Evolutionary conservation across 1,284 basidiomycete genomes (phyloP), one percentile per base, ranked within the genome.

Genomic region (Moesziomyces sp.): DNA sequence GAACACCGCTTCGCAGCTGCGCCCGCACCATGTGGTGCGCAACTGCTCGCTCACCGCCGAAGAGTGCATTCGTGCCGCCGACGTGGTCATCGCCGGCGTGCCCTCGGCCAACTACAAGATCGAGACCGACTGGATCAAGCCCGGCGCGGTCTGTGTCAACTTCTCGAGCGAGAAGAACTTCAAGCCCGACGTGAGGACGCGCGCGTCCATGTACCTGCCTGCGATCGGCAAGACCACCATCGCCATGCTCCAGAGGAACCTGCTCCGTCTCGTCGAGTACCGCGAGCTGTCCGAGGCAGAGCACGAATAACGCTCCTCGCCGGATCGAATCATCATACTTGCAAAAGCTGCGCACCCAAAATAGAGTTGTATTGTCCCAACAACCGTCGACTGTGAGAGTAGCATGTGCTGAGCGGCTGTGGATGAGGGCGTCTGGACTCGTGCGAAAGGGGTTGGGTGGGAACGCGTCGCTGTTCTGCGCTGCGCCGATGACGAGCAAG

Each of bases 131-230:
- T 90, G 89, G 88, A 87, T 99, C 77, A 96, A 96, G 86, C 92
- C 94, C 76, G 96, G 95, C 3, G 95, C 94, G 74, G 86, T 96
- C 1, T 95, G 93, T 78, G 86, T 98, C 67, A 98, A 98, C 83
- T 93, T 99, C 49, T 91, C 93, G 26, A 91, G 92, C 5, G 94
- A 97, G 81, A 98, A 96, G 87, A 99, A 99, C 85, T 99, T 98
- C 83, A 93, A 97, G 83, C 89, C 89, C 67, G 91, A 97, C 82
- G 91, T 98, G 19, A 88, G 93, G 72, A 93, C 95, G 50, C 93
- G 94, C 87, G 77, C 78, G 0, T 50, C 71, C 16, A 72, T 67
- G 45, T 76, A 76, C 56, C 50, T 78, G 24, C 94, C 95, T 16
- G 91, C 93, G 4, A 93, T 99, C 28, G 96, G 96, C 44, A 97